A percentile compares a stretch with the other conserved stretches of the same genome.
These are phyloP conservation scores for Lactarius hatsudake DNA, from an alignment of 768 basidiomycete species.

Conservation along the genomic window DNA sequence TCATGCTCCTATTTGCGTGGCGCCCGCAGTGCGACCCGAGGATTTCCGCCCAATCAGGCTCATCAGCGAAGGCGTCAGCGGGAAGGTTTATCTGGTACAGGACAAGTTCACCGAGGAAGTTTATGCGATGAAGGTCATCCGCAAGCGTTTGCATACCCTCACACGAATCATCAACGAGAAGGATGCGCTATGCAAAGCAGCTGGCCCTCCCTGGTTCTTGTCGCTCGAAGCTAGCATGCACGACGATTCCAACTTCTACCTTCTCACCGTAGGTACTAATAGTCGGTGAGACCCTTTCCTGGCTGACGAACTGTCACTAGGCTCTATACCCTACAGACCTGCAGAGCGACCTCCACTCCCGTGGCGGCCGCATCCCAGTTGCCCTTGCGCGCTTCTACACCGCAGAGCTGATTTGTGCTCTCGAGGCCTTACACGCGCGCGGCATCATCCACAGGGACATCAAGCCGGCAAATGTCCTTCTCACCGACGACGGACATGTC, in stretches of 20 bases:
- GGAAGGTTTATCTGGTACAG: slow-evolving; percentile 24
- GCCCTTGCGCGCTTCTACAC: slow-evolving; percentile 24
- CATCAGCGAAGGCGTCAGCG: slow-evolving; percentile 24
- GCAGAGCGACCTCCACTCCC: slow-evolving; percentile 22
- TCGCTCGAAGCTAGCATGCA: slow-evolving; percentile 27
- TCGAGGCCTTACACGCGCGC: slow-evolving; percentile 38
- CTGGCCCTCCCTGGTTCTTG: slow-evolving; percentile 21
- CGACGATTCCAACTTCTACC: slow-evolving; percentile 27
- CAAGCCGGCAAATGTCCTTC: slow-evolving; percentile 41
- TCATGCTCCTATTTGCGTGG: neutral
- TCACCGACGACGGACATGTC: slow-evolving; percentile 18
- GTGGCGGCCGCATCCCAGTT: slow-evolving; percentile 17
- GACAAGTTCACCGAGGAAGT: slow-evolving; percentile 15
- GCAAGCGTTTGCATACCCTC: slow-evolving; percentile 19
- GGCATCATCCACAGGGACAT: slow-evolving; percentile 49
- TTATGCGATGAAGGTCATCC: slow-evolving; percentile 24
- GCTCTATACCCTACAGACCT: slow-evolving; percentile 20
- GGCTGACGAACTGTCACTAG: slow-evolving; percentile 11
- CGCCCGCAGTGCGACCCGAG: slow-evolving; percentile 1
- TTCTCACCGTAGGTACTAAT: slow-evolving; percentile 20
- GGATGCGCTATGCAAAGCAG: slow-evolving; percentile 17
- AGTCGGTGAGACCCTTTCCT: neutral
- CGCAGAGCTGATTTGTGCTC: slow-evolving; percentile 25
- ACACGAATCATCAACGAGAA: slow-evolving; percentile 18
- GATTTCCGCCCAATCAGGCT: slow-evolving; percentile 22